Base-by-base conservation (phyloP, 129 eudicot genomes). In the Saposhnikovia divaricata region DNA sequence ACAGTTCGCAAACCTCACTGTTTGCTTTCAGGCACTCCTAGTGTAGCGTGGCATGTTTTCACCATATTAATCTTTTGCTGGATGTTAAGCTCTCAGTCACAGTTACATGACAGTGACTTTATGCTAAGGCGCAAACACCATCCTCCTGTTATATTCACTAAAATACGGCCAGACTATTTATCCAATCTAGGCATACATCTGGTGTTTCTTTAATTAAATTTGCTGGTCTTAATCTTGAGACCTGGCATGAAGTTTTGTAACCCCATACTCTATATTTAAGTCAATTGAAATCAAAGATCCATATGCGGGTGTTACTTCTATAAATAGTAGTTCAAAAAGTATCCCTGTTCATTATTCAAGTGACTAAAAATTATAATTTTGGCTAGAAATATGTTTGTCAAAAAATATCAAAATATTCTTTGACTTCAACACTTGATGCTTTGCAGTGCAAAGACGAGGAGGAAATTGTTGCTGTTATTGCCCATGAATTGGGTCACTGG, bases 401-500 rank as follows among this genome's bases (percentile, higher is more conserved):
- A 61, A 53, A 61, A n/a, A n/a, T 10, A 10, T 46, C 50, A 61
- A 43, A 42, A 23, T 23, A 16, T 79, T 53, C 11, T 71, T 12
- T 61, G 69, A 61, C 31, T 59, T 59, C 12, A 37, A 13, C 45
- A 61, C 69, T 61, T 82, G 69, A 9, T 75, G 44, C 39, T 27
- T 83, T 85, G 85, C 87, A 96, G 99, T 96, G 99, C 88, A 90
- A 96, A 83, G 86, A 92, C 73, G 97, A 88, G 66, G 97, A 95
- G 82, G 99, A 96, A 85, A 94, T 96, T 80, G 99, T 96, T 83
- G 99, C 99, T 85, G 98, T 96, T 78, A 92, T 96, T 84, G 98
- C 99, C 68, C 99, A 96, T 90, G 99, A 92, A 83, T 92, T 96
- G 81, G 99, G 98, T 79, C 99, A 96, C 82, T 96, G 99, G 99